Evolutionary conservation across 1,284 basidiomycete species (phyloP).

Genomic region (Naganishia albida): DNA sequence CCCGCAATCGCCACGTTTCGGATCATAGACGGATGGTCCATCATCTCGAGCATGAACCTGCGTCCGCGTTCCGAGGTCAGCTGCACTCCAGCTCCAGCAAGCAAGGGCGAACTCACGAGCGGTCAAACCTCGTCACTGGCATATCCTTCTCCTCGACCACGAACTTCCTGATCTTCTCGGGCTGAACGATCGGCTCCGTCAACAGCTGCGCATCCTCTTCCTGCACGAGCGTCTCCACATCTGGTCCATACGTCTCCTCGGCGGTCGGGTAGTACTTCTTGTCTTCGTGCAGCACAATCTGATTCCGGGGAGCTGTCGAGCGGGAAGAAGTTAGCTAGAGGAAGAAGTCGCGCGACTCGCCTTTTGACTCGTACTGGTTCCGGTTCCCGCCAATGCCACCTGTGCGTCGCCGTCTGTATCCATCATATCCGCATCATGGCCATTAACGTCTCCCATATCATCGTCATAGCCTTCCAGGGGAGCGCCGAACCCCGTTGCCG

Average conservation of each 20-base stretch:
- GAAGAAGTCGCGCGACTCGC: not conserved
- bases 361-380: slow-evolving; percentile 27
- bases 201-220: slow-evolving; percentile 97
- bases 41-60: slow-evolving; percentile 90
- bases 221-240: slow-evolving; percentile 94
- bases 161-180: slow-evolving; percentile 90
- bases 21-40: slow-evolving; percentile 89
- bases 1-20: slow-evolving; percentile 93
- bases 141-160: slow-evolving; percentile 88
- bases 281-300: slow-evolving; percentile 92
- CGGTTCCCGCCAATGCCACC: slow-evolving; percentile 40
- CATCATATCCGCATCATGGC: slow-evolving; percentile 48
- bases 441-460: slow-evolving; percentile 33
- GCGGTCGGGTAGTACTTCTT: slow-evolving; percentile 98
- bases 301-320: slow-evolving; percentile 58
- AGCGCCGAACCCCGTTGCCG: slow-evolving; percentile 41
- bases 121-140: slow-evolving; percentile 90
- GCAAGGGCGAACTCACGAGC: slow-evolving; percentile 65
- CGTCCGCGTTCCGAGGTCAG: not conserved
- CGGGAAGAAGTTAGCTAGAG: not conserved
- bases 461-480: slow-evolving; percentile 54
- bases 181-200: slow-evolving; percentile 92
- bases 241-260: slow-evolving; percentile 85
- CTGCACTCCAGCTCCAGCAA: slow-evolving; percentile 1
- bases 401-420: slow-evolving; percentile 45